Percentiles rank a stretch among this genome's conserved stretches.
Conservation (phyloP, 2,329 filamentous ascomycete genomes). For the Ophiosphaerella korrae region DNA sequence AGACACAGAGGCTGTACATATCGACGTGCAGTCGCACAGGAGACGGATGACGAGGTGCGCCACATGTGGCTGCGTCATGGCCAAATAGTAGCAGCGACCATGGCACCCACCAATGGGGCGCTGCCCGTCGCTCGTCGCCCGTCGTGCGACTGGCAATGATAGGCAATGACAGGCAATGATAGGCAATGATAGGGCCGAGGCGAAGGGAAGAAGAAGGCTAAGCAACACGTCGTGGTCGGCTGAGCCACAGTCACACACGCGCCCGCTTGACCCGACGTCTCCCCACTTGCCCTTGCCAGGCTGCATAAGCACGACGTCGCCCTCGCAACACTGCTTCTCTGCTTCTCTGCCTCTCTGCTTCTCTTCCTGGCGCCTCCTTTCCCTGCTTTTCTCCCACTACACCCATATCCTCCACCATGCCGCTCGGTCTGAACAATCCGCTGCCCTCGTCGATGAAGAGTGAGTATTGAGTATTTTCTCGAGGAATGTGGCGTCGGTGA, state of each 20-base stretch:
- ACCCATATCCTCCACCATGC: conserved; percentile 41
- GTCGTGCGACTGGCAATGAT: background rate
- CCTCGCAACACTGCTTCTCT: background rate
- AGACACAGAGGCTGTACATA: too few species aligned
- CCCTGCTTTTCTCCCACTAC: background rate
- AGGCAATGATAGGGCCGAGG: background rate
- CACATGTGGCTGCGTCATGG: too few species aligned
- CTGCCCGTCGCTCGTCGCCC: too few species aligned
- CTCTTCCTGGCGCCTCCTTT: background rate
- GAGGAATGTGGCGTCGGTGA: conserved; percentile 2
- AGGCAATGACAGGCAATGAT: background rate
- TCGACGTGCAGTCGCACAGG: too few species aligned
- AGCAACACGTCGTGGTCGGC: conserved; percentile 1
- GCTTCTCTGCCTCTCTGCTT: background rate
- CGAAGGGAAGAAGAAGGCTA: background rate
- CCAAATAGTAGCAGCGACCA: too few species aligned
- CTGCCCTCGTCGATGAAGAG: conserved; percentile 59
- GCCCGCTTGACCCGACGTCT: background rate
- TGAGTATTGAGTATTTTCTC: conserved; percentile 39
- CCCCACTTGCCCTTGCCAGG: background rate
- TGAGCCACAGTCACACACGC: conserved; percentile 2
- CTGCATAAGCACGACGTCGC: conserved; percentile 2
- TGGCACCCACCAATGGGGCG: too few species aligned
- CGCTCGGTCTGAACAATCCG: conserved; percentile 59
- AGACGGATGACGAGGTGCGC: background rate